Base-by-base conservation (phyloP, 179 eudicot genomes). In the Carnegiea gigantea region DNA sequence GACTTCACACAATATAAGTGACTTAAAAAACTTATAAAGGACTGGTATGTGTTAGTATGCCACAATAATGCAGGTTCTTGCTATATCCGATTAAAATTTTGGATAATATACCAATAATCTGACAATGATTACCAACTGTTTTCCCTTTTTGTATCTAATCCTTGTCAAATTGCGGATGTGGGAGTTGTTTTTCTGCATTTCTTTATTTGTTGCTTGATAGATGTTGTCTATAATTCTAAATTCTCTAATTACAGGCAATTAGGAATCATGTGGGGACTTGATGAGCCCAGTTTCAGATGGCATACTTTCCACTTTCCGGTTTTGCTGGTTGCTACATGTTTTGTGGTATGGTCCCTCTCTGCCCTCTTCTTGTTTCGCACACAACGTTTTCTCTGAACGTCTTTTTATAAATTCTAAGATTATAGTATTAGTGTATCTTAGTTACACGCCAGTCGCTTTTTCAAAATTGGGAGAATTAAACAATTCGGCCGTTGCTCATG, bases 321-420 rank as follows among this genome's bases (percentile, higher is more conserved):
- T 76, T 33, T 57, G 79, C 79, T 76, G 24, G 78, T 76, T 76
- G 79, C 79, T 76, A 28, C 68, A 28, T 53, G 79, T 40, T 54
- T 76, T 76, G 14, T 13, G 73, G 80, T 77, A 77, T 43, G 80
- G 54, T 62, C 80, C 73, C 80, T 54, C 72, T n/a, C 77, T 36
- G 8, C 54, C 54, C 57, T 77, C 80, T 62, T 77, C 24, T 11
- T 23, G 54, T n/a, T 62, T 40, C 7, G 0, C 54, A 6, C 57
- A 62, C 26, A 54, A 23, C 73, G 80, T 64, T 68, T 77, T 44
- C 23, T 23, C 33, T 6, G 40, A 36, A 11, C 49, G 36, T 77
- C 36, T 60, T 59, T 18, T 9, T 15, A 14, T 57, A 59, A 10
- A 57, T 59, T 40, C 70, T 77, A 77, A 62, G 54, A 64, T 77